Percentiles rank a stretch among this genome's conserved stretches.
Conservation (phyloP, 495 filamentous ascomycete species). For the Oidiodendron maius region DNA sequence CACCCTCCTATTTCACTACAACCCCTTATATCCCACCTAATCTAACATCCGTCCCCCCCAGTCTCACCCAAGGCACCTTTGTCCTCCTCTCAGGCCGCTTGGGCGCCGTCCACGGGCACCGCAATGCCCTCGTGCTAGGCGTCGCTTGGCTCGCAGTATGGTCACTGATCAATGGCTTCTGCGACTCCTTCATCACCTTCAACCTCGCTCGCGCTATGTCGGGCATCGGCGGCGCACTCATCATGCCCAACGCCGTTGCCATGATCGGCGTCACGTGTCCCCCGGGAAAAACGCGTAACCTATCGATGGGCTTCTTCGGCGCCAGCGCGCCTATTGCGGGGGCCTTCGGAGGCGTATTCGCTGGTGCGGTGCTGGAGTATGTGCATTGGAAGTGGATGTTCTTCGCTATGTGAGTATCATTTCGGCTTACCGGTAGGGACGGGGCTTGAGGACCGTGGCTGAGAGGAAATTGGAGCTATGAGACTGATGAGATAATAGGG, state of each 20-base stretch:
- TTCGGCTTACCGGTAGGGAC: too few relatives aligned
- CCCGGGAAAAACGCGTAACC: conserved; percentile 40
- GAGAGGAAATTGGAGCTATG: background rate
- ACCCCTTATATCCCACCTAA: too few relatives aligned
- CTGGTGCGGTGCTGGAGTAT: conserved; percentile 35
- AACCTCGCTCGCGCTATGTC: conserved; percentile 33
- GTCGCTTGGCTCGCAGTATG: conserved; percentile 31
- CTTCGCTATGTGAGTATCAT: conserved; percentile 20
- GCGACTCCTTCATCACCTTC: conserved; percentile 34
- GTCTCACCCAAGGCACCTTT: conserved; percentile 44
- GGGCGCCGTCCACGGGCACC: conserved; percentile 44
- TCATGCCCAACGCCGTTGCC: conserved; percentile 42
- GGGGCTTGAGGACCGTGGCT: background rate
- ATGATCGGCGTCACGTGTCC: conserved; percentile 40
- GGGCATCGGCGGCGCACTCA: conserved; percentile 40
- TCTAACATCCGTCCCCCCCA: too few relatives aligned
- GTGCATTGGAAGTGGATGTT: conserved; percentile 45
- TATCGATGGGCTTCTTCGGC: conserved; percentile 44
- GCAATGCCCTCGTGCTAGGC: conserved; percentile 35
- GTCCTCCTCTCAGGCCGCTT: conserved; percentile 42
- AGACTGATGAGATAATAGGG: conserved; percentile 16
- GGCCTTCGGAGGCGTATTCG: conserved; percentile 34
- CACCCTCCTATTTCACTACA: too few relatives aligned
- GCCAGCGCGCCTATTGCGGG: conserved; percentile 44
- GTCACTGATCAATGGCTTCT: conserved; percentile 33